Evolutionary conservation across 1,284 basidiomycete species (phyloP).

Genomic region (Sporisorium reilianum): DNA sequence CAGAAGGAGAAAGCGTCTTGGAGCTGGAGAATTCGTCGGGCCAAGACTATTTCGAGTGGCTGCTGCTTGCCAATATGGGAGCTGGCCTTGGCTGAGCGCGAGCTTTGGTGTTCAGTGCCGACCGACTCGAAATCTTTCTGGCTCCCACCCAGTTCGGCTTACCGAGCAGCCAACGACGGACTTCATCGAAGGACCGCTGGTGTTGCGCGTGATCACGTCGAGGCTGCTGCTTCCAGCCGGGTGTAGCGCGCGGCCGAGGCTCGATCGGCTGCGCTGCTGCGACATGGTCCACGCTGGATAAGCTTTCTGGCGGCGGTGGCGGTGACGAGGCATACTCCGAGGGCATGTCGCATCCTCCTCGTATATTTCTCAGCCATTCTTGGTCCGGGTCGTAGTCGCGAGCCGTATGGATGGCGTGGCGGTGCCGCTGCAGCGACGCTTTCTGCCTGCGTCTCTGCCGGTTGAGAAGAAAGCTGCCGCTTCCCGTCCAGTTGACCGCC

Average conservation of each 20-base stretch:
- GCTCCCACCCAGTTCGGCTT: slow-evolving; percentile 31
- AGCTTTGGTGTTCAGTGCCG: not conserved
- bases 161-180: slow-evolving; percentile 24
- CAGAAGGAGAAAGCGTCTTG: not conserved
- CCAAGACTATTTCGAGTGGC: slow-evolving; percentile 57
- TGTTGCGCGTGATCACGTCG: not conserved
- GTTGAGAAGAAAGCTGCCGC: slow-evolving; percentile 30
- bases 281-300: too few relatives aligned
- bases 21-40: slow-evolving; percentile 31
- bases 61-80: slow-evolving; percentile 50
- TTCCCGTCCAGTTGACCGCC: slow-evolving; percentile 53
- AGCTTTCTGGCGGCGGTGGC: not conserved
- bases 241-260: not conserved
- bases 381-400: slow-evolving; percentile 1
- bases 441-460: slow-evolving; percentile 19
- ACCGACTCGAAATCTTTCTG: not conserved
- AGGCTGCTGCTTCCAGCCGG: not conserved
- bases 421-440: not conserved
- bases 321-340: slow-evolving; percentile 8
- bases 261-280: not conserved
- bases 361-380: slow-evolving; percentile 21
- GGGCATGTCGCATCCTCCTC: slow-evolving; percentile 2
- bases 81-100: slow-evolving; percentile 26
- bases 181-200: not conserved
- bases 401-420: not conserved